Conservation (phyloP, 2,329 filamentous ascomycete species). For the Colletotrichum ledebouriae region DNA sequence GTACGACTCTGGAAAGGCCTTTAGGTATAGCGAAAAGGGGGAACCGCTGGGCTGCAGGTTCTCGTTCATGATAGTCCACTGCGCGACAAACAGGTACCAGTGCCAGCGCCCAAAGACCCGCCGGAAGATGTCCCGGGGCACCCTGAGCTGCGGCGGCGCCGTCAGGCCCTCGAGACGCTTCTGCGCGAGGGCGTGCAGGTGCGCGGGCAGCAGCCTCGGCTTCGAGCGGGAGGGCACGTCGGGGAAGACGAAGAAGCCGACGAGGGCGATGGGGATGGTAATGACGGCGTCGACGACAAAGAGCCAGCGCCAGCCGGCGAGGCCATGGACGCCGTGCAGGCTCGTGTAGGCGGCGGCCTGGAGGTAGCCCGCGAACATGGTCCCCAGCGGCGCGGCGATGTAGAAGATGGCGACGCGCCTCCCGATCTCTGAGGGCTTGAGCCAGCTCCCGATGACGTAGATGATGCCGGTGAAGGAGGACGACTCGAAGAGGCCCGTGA, state of each 20-base stretch:
- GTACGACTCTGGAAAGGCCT: conserved; percentile 52
- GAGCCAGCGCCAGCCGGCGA: conserved; percentile 66
- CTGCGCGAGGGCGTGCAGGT: conserved; percentile 49
- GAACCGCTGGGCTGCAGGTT: conserved; percentile 51
- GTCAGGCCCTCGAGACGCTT: conserved; percentile 48
- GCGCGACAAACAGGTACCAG: conserved; percentile 54
- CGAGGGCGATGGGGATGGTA: conserved; percentile 65
- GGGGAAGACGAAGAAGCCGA: conserved; percentile 55
- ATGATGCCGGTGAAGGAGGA: conserved; percentile 46
- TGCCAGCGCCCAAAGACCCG: conserved; percentile 56
- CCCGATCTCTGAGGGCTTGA: conserved; percentile 55
- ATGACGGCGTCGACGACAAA: conserved; percentile 73
- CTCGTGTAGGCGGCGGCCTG: conserved; percentile 68
- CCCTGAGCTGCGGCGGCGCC: conserved; percentile 48
- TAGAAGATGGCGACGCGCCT: conserved; percentile 65
- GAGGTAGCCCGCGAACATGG: conserved; percentile 69
- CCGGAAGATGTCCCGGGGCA: conserved; percentile 53
- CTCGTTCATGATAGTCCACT: conserved; percentile 56
- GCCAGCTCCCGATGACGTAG: conserved; percentile 61
- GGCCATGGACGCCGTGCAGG: conserved; percentile 62
- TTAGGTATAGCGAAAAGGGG: conserved; percentile 58
- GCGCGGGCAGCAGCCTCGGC: conserved; percentile 50
- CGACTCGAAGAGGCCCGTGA: conserved; percentile 58
- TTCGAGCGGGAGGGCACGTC: conserved; percentile 49
- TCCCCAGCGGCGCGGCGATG: conserved; percentile 64